These are phyloP conservation scores for Amanita pseudoporphyria DNA, from an alignment of 768 basidiomycete genomes.

Conservation along the genomic window DNA sequence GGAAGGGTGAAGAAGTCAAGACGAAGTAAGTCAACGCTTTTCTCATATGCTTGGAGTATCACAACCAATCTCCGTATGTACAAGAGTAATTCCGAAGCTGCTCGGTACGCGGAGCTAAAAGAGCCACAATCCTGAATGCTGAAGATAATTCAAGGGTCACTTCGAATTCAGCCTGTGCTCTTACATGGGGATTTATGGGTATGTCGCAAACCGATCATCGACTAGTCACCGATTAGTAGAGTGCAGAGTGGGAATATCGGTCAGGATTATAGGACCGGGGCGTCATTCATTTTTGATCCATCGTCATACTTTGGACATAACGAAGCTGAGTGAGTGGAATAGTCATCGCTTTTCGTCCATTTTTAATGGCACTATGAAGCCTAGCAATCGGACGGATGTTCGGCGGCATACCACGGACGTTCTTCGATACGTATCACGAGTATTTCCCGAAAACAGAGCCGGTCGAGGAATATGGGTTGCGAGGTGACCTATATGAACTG, in stretches of 20 bases:
- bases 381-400: slow-evolving; percentile 75
- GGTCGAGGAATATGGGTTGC: slow-evolving; percentile 49
- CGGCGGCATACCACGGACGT: slow-evolving; percentile 57
- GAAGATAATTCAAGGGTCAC: slow-evolving; percentile 23
- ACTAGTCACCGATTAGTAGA: not conserved
- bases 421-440: slow-evolving; percentile 58
- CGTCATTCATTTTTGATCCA: slow-evolving; percentile 70
- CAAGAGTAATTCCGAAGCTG: slow-evolving; percentile 65
- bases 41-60: slow-evolving; percentile 2
- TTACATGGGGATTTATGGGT: slow-evolving; percentile 82
- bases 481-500: slow-evolving; percentile 64
- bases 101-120: slow-evolving; percentile 27
- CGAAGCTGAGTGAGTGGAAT: slow-evolving; percentile 68
- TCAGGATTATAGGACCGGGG: slow-evolving; percentile 36
- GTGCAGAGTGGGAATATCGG: slow-evolving; percentile 68
- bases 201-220: slow-evolving; percentile 11
- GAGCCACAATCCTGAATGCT: not conserved
- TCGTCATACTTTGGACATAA: slow-evolving; percentile 75
- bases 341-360: not conserved
- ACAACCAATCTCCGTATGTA: not conserved
- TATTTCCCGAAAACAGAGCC: slow-evolving; percentile 57
- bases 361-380: slow-evolving; percentile 22
- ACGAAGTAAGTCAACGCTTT: slow-evolving; percentile 27
- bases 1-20: slow-evolving; percentile 41
- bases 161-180: slow-evolving; percentile 56